Base-by-base conservation (phyloP, 2,329 filamentous ascomycete species). In the Colletotrichum salicis region DNA sequence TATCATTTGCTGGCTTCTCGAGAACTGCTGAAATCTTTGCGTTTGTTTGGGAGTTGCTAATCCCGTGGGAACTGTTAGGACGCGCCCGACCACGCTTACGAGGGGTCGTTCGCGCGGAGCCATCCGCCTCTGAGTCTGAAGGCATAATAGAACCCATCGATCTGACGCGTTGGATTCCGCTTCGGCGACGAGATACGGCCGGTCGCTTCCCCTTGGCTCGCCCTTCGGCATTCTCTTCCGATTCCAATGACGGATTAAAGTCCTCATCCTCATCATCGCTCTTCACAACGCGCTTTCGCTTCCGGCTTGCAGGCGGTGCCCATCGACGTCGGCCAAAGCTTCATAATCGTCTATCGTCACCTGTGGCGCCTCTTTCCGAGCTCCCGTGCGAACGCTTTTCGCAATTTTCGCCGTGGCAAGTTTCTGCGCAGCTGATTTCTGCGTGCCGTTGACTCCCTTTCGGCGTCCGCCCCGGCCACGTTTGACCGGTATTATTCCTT, bases 181-280 rank as follows among this genome's bases (percentile, higher is more conserved):
- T 33, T 41, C 65, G 60, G 35, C 70, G 70, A 31, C 59, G 54
- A 37, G 70, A 27, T n/a, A 33, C 19, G 13, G 41, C 41, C n/a
- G 19, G 27, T 13, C 51, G 65, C 59, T 70, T 60, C 15, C 22
- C 45, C 19, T 58, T 52, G 15, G 35, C 65, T 54, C 45, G 59
- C n/a, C 35, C 35, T 35, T 67, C 57, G 12, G 48, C 56, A 24
- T 64, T 63, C 15, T 71, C 69, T 48, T 72, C 70, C 22, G 70
- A 72, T 35, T 70, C 67, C 33, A 71, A 31, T 10, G 70, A 71
- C 19, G 70, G 70, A 41, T 71, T 67, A 15, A 71, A 72, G 27
- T 72, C 70, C 56, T 71, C 67, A 19, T 72, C 70, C 61, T 72
- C 70, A 48, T 72, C 70, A 27, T 70, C 67, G 13, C 67, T 70